Base-by-base conservation (phyloP, 306 rosid species). In the Sesbania bispinosa region DNA sequence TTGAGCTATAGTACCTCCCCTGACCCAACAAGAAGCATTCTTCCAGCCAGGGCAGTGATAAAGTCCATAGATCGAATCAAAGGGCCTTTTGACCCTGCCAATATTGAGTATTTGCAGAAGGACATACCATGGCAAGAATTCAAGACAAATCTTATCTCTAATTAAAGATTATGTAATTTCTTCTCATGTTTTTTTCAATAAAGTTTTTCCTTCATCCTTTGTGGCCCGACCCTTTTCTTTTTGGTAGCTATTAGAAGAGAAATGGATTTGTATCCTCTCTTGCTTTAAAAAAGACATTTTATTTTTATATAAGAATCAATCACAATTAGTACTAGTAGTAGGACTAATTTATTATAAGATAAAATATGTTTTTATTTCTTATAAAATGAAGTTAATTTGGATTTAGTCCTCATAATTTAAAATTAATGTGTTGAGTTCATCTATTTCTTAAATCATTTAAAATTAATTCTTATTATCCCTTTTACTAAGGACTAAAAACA, bases 1-100 rank as follows among this genome's bases (percentile, higher is more conserved):
- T 84, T 90, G 87, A 93, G 88, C 80, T 79, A 82, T 39, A 32
- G 77, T 33, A 93, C 98, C 51, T 82, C 96, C 53, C 55, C 96
- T 13, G 96, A 88, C 65, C 91, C 96, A 84, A 83, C 97, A 38
- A 88, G 62, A 70, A 86, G 96, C 74, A 70, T 93, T 50, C 78
- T 90, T 76, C 96, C 96, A 7, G 87, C 80, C 0, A 86, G 96
- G 62, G 96, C 96, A 58, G 83, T 77, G 78, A 86, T 93, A 16
- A 78, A 60, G 61, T 74, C 83, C 41, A 80, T 93, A 29, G 96
- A 93, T 78, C 88, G 82, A 83, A 78, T 90, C 58, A 85, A 71
- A 80, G 98, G 98, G 10, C 98, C 98, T 21, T 90, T 93, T 73
- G 86, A 93, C 84, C 98, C 98, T 39, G 72, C 93, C 5, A 87